A percentile compares a stretch with the other conserved stretches of the same genome.
Conservation (phyloP, 371 early-diverging fungal genomes). For the Basidiobolus meristosporus region DNA sequence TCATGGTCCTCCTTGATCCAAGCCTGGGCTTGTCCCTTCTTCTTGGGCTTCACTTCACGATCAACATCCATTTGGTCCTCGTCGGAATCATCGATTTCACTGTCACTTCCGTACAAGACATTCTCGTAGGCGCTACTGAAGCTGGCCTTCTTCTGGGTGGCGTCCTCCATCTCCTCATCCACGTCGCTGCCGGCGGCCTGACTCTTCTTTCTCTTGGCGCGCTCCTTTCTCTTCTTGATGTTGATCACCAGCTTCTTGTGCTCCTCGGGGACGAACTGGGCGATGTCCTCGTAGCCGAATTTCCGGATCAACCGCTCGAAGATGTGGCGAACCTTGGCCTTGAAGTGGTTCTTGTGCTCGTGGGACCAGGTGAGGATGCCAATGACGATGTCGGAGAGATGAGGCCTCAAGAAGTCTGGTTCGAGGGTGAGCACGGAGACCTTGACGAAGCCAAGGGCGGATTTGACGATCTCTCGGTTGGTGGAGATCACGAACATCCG, state of each 20-base stretch:
- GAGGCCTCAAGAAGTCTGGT: slow-evolving; percentile 34
- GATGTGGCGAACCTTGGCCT: slow-evolving; percentile 76
- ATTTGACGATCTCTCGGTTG: slow-evolving; percentile 81
- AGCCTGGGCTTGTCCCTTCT: too few relatives aligned
- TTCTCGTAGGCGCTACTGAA: slow-evolving; percentile 72
- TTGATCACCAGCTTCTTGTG: slow-evolving; percentile 77
- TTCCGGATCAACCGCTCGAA: slow-evolving; percentile 80
- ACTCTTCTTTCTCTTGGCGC: slow-evolving; percentile 62
- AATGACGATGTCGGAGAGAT: slow-evolving; percentile 34
- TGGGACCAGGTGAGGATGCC: slow-evolving; percentile 65
- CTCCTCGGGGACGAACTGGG: slow-evolving; percentile 63
- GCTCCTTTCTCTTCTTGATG: slow-evolving; percentile 78
- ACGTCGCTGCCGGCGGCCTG: slow-evolving; percentile 16
- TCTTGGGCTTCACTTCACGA: too few relatives aligned
- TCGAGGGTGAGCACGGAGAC: slow-evolving; percentile 70
- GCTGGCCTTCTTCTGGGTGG: slow-evolving; percentile 7
- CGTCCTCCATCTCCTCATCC: slow-evolving; percentile 17
- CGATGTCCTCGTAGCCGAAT: slow-evolving; percentile 60
- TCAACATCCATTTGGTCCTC: too few relatives aligned
- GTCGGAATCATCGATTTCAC: slow-evolving; percentile 59
- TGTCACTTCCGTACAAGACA: slow-evolving; percentile 75
- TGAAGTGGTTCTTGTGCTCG: slow-evolving; percentile 74
- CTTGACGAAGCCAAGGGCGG: slow-evolving; percentile 85
- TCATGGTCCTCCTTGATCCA: slow-evolving; percentile 67
- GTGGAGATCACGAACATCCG: slow-evolving; percentile 53